phyloP scores from a whole-genome alignment of 2,329 filamentous ascomycete species.

The Fusarium continuum region DNA sequence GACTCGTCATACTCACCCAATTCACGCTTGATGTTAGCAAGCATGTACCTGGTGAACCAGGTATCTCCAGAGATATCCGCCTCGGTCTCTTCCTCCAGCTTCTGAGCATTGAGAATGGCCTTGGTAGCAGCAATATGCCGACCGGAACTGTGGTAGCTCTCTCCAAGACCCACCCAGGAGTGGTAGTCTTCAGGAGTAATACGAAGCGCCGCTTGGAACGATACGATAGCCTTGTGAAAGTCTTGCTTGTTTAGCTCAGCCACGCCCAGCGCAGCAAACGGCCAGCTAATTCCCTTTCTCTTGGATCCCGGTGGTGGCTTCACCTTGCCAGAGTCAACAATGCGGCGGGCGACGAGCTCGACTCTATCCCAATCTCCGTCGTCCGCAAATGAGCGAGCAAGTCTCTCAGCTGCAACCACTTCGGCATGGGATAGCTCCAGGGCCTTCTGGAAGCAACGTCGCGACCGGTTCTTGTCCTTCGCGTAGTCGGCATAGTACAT shows the following conservation, averaged over 20 bases:
- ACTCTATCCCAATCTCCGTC: constrained; percentile 96
- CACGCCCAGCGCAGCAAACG: constrained; percentile 90
- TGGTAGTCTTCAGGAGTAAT: constrained; percentile 89
- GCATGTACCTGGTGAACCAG: constrained; percentile 98
- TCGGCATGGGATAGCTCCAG: constrained; percentile 91
- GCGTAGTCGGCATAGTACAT: constrained; percentile 92
- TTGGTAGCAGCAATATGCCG: constrained; percentile 93
- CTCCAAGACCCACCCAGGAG: constrained; percentile 95
- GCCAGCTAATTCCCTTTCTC: constrained; percentile 93
- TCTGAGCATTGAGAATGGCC: constrained; percentile 86
- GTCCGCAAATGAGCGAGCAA: constrained; percentile 87
- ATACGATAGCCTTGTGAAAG: constrained; percentile 86
- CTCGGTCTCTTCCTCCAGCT: constrained; percentile 69
- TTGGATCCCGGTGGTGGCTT: constrained; percentile 91
- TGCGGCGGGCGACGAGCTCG: constrained; percentile 87
- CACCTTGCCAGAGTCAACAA: constrained; percentile 94
- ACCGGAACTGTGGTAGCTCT: constrained; percentile 95
- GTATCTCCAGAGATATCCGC: constrained; percentile 69
- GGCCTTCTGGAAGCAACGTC: constrained; percentile 95
- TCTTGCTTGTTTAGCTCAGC: constrained; percentile 95
- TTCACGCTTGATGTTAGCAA: constrained; percentile 93
- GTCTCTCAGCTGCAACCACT: constrained; percentile 83
- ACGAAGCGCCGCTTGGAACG: constrained; percentile 88
- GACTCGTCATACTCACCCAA: constrained; percentile 90
- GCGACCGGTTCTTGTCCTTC: constrained; percentile 84